Conservation (phyloP, 2,329 filamentous ascomycete genomes). For the Aspergillus hortae region DNA sequence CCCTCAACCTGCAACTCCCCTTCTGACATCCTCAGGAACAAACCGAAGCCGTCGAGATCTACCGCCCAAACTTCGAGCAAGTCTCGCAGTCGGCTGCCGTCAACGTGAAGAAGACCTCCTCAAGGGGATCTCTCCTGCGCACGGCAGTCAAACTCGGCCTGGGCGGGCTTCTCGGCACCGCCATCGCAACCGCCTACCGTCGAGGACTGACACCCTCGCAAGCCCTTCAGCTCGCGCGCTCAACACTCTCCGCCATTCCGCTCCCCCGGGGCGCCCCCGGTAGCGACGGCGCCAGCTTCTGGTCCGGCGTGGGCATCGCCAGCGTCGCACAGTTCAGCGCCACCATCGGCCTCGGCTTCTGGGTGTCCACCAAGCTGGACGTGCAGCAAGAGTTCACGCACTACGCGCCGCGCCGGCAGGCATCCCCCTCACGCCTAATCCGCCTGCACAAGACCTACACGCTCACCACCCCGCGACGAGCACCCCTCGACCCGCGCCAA, state of each 20-base stretch:
- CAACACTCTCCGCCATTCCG: background rate
- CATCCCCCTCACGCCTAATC: constrained; percentile 28
- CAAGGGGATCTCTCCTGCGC: background rate
- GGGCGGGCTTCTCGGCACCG: constrained; percentile 3
- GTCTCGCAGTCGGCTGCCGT: constrained; percentile 18
- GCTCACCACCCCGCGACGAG: constrained; percentile 23
- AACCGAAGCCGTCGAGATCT: constrained; percentile 17
- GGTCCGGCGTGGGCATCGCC: constrained; percentile 18
- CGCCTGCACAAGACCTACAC: constrained; percentile 19
- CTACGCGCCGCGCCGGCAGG: constrained; percentile 38
- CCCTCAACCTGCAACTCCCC: too few relatives aligned
- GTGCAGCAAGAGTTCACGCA: constrained; percentile 23
- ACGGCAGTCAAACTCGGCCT: constrained; percentile 6
- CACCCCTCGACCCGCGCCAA: constrained; percentile 35
- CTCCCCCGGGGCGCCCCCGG: background rate
- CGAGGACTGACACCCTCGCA: background rate
- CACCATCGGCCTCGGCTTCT: constrained; percentile 15
- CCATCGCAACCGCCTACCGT: constrained; percentile 4
- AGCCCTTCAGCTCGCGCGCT: background rate
- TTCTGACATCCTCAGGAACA: constrained; percentile 9
- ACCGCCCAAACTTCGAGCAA: constrained; percentile 18
- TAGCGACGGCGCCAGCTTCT: constrained; percentile 8
- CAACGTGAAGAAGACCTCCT: constrained; percentile 6
- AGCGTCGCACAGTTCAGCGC: constrained; percentile 17
- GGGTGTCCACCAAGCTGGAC: constrained; percentile 18